Percentiles rank a stretch among this genome's conserved stretches.
These are phyloP conservation scores for Oryza officinalis DNA, from an alignment of 176 grass and related monocot genomes.

Conservation along the genomic window DNA sequence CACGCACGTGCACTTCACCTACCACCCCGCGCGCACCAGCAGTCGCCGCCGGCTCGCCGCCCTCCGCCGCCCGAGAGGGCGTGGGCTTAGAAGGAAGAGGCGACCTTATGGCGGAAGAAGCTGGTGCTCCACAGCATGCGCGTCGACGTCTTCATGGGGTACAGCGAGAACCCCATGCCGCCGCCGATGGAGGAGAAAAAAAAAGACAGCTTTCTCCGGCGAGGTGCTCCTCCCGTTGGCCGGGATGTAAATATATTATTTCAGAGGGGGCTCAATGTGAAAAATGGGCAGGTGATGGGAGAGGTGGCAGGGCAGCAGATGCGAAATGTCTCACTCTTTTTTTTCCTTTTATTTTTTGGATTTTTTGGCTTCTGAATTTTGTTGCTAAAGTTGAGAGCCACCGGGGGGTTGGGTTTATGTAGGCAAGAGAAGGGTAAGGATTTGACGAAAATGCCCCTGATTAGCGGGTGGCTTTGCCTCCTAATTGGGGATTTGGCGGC, in stretches of 20 bases:
- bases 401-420: background rate
- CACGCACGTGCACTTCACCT: conserved; percentile 26
- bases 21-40: conserved; percentile 15
- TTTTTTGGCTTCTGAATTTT: conserved; percentile 18
- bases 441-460: conserved; percentile 34
- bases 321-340: background rate
- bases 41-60: background rate
- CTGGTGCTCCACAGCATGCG: conserved; percentile 69
- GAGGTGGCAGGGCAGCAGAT: conserved; percentile 27
- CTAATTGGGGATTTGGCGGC: conserved; percentile 14
- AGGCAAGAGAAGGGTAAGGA: background rate
- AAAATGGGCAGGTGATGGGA: background rate
- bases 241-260: conserved; percentile 6
- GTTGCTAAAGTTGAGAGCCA: conserved; percentile 22
- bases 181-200: conserved; percentile 23
- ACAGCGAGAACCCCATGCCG: conserved; percentile 86
- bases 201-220: conserved; percentile 26
- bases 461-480: background rate
- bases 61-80: conserved; percentile 33
- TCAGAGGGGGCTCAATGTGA: background rate
- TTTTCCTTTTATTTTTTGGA: background rate
- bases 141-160: conserved; percentile 77
- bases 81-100: conserved; percentile 40
- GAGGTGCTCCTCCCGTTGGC: conserved; percentile 40
- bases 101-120: conserved; percentile 91